Evolutionary conservation across 2,329 filamentous ascomycete genomes (phyloP).

Genomic region (Colletotrichum euphorbiae): DNA sequence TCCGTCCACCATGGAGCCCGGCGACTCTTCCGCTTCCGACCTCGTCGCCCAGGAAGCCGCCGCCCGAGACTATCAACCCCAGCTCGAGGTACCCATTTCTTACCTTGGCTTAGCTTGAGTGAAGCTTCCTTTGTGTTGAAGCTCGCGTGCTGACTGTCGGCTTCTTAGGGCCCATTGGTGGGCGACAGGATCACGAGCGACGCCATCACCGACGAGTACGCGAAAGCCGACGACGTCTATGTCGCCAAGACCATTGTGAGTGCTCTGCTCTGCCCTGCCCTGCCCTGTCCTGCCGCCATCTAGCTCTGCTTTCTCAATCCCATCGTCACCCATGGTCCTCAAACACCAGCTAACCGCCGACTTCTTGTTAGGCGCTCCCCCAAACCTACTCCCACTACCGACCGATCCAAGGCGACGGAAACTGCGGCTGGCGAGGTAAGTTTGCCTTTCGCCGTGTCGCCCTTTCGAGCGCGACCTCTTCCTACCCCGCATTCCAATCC

Average conservation of each 20-base stretch:
- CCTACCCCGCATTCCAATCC: constrained; percentile 38
- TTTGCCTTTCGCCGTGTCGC: constrained; percentile 41
- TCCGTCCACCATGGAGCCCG: constrained; percentile 42
- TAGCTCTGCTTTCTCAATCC: not conserved
- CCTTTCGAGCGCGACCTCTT: not conserved
- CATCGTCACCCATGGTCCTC: constrained; percentile 33
- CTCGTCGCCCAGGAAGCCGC: constrained; percentile 70
- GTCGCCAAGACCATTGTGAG: constrained; percentile 88
- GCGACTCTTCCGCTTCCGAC: constrained; percentile 55
- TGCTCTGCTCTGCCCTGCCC: constrained; percentile 41
- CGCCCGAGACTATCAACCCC: constrained; percentile 68
- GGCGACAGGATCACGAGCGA: constrained; percentile 81
- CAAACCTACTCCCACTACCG: constrained; percentile 89
- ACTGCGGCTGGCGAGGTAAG: constrained; percentile 98
- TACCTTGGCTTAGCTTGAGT: not conserved
- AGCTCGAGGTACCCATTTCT: constrained; percentile 60
- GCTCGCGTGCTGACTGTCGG: constrained; percentile 9
- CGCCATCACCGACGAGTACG: constrained; percentile 86
- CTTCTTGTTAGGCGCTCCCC: constrained; percentile 73
- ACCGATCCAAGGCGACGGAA: constrained; percentile 89
- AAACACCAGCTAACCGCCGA: constrained; percentile 22
- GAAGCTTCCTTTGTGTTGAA: not conserved
- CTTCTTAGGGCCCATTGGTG: constrained; percentile 80
- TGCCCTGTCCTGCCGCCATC: constrained; percentile 1
- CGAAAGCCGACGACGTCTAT: constrained; percentile 86